These are phyloP conservation scores for Jacaranda copaia DNA, from an alignment of 257 asterid genomes.

Conservation along the genomic window DNA sequence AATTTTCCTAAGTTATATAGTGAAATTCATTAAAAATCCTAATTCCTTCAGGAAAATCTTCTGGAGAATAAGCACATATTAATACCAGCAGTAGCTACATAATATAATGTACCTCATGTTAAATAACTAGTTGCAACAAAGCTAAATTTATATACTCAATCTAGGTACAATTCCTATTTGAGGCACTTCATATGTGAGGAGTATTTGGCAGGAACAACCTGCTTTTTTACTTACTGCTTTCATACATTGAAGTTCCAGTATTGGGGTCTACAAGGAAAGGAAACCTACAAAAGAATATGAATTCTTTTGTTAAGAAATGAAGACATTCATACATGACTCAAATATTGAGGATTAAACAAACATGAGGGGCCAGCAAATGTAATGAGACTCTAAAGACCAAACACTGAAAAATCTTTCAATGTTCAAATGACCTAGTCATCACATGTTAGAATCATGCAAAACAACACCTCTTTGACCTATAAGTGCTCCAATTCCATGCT, in stretches of 20 bases:
- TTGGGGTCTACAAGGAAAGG: slow-evolving; percentile 84
- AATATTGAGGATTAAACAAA: slow-evolving; percentile 7
- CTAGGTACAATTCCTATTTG: neutral
- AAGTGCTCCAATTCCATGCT: neutral
- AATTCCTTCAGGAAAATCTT: neutral
- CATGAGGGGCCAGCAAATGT: neutral
- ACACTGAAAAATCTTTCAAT: neutral
- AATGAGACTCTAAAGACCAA: slow-evolving; percentile 13
- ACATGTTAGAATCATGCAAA: too few species aligned
- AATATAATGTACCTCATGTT: slow-evolving; percentile 3
- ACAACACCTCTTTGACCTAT: too few species aligned
- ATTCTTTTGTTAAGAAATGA: slow-evolving; percentile 25
- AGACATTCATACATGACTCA: slow-evolving; percentile 8
- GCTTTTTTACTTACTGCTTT: slow-evolving; percentile 63
- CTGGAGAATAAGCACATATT: neutral
- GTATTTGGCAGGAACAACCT: neutral
- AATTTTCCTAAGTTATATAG: neutral
- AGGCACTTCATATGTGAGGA: neutral
- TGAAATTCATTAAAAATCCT: neutral
- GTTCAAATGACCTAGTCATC: too few species aligned
- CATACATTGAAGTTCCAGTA: slow-evolving; percentile 70
- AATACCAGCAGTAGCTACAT: neutral
- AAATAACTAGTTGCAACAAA: slow-evolving; percentile 9
- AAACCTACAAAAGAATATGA: slow-evolving; percentile 55
- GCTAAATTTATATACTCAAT: neutral